Evolutionary conservation across 768 basidiomycete genomes (phyloP), one percentile per base, ranked within the genome.

Genomic region (Termitomyces sp.): DNA sequence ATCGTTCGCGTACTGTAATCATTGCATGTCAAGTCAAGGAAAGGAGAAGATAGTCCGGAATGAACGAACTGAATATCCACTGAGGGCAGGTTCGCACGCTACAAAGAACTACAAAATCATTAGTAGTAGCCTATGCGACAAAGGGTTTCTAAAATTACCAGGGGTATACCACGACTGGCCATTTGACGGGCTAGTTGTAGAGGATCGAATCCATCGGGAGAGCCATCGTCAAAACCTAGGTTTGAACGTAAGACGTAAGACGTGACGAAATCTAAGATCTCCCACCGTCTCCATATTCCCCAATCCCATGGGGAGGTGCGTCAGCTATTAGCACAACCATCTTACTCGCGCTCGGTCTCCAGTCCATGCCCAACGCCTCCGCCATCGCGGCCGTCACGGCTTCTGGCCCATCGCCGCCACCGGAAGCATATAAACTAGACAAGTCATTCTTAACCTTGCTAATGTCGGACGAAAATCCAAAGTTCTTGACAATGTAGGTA

Each of bases 311-410:
- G 15, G 95, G 94, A 35, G 96, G 96, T 0, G 96, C 96, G 77
- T 98, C 96, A 16, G 96, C 94, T 64, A 98, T 94, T 63, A 98
- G 81, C 5, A 98, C 94, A 48, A 94, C 81, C 93, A 98, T 98
- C 77, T 92, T 98, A 67, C 88, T 91, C 25, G 96, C 90, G 43
- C 81, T 71, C 46, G 80, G 77, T 63, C 96, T 79, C 96, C 96
- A 98, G 11, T 93, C 88, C 85, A 98, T 89, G 51, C 85, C 83
- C 64, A 94, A 63, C 9, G 88, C 87, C 66, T 95, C 94, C 1
- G 84, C 86, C 67, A 98, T 73, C 16, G 89, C 96, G 3, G 96
- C 94, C 0, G 96, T 98, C 56, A 98, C 91, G 13, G 95, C 96
- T 69, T 98, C 96, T 0, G 96, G 96, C 0, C 96, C 96, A 76